Evolutionary conservation across 2,329 filamentous ascomycete species (phyloP).

Genomic region (Cercospora janseana): DNA sequence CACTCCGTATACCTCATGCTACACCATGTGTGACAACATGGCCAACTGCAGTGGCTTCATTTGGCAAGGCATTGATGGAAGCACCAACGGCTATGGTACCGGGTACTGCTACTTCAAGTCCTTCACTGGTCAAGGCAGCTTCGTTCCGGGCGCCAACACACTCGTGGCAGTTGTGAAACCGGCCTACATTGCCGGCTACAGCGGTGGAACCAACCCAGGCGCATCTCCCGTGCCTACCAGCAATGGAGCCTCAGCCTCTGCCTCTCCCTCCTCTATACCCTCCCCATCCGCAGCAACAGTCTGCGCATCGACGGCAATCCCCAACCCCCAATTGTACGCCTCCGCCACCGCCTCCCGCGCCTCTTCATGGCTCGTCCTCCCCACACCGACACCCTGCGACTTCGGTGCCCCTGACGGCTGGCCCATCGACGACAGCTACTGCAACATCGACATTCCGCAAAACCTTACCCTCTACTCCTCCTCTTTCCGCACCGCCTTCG

Average conservation of each 20-base stretch:
- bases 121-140: neutral
- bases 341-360: slow-evolving; percentile 14
- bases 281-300: neutral
- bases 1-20: slow-evolving; percentile 6
- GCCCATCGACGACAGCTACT: slow-evolving; percentile 38
- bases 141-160: neutral
- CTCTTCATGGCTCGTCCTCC: slow-evolving; percentile 29
- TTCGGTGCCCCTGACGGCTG: slow-evolving; percentile 34
- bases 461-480: slow-evolving; percentile 30
- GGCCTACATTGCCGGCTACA: neutral
- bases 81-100: slow-evolving; percentile 8
- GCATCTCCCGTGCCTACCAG: neutral
- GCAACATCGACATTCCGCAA: slow-evolving; percentile 35
- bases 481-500: slow-evolving; percentile 26
- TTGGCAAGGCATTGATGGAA: slow-evolving; percentile 9
- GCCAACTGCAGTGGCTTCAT: slow-evolving; percentile 10
- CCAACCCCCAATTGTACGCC: slow-evolving; percentile 15
- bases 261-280: neutral
- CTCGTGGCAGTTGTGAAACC: slow-evolving; percentile 1
- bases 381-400: slow-evolving; percentile 33
- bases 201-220: neutral
- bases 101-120: slow-evolving; percentile 16
- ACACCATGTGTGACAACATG: slow-evolving; percentile 2
- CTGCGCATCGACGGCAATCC: slow-evolving; percentile 3
- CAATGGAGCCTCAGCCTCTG: neutral